Evolutionary conservation across 2,329 filamentous ascomycete genomes (phyloP).

Genomic region (Colletotrichum salicis): DNA sequence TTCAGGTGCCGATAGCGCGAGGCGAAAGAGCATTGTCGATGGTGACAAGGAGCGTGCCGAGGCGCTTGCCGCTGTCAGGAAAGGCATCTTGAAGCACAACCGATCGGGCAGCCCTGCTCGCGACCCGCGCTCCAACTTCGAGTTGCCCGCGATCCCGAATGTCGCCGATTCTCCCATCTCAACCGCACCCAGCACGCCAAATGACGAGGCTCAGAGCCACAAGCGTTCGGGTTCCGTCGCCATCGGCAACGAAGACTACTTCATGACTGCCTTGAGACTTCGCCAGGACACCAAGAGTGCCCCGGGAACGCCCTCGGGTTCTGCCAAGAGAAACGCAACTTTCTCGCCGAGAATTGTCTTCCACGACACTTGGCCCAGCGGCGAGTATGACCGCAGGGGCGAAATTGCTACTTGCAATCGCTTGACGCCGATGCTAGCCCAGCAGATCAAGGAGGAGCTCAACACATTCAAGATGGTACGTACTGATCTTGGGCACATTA

Average conservation of each 20-base stretch:
- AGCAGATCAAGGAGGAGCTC: slow-evolving; percentile 99
- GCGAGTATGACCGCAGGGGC: slow-evolving; percentile 94
- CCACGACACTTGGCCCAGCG: slow-evolving; percentile 94
- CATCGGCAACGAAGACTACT: slow-evolving; percentile 89
- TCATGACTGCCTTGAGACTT: slow-evolving; percentile 79
- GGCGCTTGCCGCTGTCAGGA: slow-evolving; percentile 89
- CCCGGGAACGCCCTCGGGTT: slow-evolving; percentile 78
- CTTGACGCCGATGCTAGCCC: slow-evolving; percentile 93
- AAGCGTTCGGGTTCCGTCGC: slow-evolving; percentile 76
- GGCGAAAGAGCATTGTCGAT: slow-evolving; percentile 89
- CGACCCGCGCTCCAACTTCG: slow-evolving; percentile 27
- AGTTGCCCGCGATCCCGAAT: slow-evolving; percentile 69
- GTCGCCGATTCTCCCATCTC: slow-evolving; percentile 83
- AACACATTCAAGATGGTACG: slow-evolving; percentile 99
- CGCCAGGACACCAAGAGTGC: slow-evolving; percentile 82
- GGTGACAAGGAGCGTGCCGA: slow-evolving; percentile 91
- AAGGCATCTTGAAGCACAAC: slow-evolving; percentile 92
- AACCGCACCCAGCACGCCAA: slow-evolving; percentile 88
- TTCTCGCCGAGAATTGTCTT: slow-evolving; percentile 96
- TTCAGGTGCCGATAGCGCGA: slow-evolving; percentile 67
- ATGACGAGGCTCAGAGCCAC: slow-evolving; percentile 77
- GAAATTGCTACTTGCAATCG: slow-evolving; percentile 98
- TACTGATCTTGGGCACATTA: slow-evolving; percentile 26
- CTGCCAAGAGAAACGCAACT: slow-evolving; percentile 70
- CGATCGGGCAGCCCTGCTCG: slow-evolving; percentile 29